A percentile compares a stretch with the other conserved stretches of the same genome.
phyloP scores from a whole-genome alignment of 2,329 filamentous ascomycete species.

The Neofusicoccum laricinum region DNA sequence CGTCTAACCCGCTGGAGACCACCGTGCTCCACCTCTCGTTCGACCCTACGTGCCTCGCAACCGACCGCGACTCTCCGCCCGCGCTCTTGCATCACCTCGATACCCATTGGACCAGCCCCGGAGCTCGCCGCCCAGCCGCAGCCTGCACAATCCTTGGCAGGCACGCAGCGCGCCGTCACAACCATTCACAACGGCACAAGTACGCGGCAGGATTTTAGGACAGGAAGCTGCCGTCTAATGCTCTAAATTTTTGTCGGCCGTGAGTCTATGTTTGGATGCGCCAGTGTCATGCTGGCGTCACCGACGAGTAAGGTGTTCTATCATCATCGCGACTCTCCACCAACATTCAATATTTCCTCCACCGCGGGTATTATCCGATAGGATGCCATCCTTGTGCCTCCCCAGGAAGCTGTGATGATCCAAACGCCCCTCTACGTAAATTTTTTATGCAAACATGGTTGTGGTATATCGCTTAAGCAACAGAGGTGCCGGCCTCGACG shows the following conservation, averaged over 20 bases:
- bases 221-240: background rate
- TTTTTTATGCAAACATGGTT: background rate
- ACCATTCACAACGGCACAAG: background rate
- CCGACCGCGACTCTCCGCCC: background rate
- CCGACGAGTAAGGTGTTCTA: background rate
- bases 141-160: background rate
- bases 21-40: constrained; percentile 8
- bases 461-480: constrained; percentile 9
- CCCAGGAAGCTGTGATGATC: constrained; percentile 1
- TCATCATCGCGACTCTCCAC: background rate
- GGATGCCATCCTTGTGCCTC: background rate
- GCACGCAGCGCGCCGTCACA: background rate
- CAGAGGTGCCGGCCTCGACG: constrained; percentile 14
- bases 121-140: background rate
- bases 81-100: background rate
- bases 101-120: background rate
- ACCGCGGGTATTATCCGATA: constrained; percentile 7
- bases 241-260: background rate
- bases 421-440: background rate
- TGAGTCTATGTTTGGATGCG: constrained; percentile 2
- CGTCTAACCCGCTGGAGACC: constrained; percentile 2
- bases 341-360: background rate
- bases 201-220: background rate
- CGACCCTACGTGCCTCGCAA: background rate
- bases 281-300: constrained; percentile 13